These are phyloP conservation scores for Colletotrichum sp. DNA, from an alignment of 2,329 filamentous ascomycete genomes.

Conservation along the genomic window DNA sequence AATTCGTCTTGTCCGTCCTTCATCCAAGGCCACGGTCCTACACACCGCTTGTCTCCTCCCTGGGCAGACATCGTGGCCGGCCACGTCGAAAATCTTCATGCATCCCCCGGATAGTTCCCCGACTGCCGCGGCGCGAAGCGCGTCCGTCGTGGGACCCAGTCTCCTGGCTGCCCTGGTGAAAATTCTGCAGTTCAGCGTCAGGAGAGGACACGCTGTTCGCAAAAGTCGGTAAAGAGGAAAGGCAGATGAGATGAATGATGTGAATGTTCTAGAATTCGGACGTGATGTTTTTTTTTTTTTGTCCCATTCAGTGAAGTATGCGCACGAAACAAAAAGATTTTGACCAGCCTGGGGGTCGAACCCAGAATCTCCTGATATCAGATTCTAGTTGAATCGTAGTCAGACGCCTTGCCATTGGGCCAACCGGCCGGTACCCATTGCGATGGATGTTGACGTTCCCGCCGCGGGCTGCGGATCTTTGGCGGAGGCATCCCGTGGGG, in stretches of 20 bases:
- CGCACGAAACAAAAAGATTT: background rate
- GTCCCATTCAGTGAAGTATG: background rate
- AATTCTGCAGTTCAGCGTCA: background rate
- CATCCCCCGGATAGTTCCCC: background rate
- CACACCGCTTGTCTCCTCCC: background rate
- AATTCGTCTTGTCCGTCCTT: background rate
- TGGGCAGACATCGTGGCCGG: background rate
- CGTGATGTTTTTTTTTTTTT: background rate
- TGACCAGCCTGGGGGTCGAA: conserved; percentile 22
- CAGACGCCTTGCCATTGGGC: conserved; percentile 44
- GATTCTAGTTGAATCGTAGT: conserved; percentile 31
- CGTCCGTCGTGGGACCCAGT: background rate
- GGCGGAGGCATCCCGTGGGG: background rate
- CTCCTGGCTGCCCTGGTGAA: background rate
- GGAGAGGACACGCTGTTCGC: background rate
- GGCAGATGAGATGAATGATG: background rate
- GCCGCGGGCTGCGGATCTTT: background rate
- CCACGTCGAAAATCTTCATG: background rate
- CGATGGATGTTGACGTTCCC: background rate
- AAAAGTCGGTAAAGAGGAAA: background rate
- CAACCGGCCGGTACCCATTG: conserved; percentile 21
- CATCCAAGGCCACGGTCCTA: background rate
- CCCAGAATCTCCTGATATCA: conserved; percentile 21
- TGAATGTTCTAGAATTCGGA: background rate
- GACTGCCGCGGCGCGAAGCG: background rate